Conservation (phyloP, 768 basidiomycete genomes). For the Naganishia vaughanmartiniae region DNA sequence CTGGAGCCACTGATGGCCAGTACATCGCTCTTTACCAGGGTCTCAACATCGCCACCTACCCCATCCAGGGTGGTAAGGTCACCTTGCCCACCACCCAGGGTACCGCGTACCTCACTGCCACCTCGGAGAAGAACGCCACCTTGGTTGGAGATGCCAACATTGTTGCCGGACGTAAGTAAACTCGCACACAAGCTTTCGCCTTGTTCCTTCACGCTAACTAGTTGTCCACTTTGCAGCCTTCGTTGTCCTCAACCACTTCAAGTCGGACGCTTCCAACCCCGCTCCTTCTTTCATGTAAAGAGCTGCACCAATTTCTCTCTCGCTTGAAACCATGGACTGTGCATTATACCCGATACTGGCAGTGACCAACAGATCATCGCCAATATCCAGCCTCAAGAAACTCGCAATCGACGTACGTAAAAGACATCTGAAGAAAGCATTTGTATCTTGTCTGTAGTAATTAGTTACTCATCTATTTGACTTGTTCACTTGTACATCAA, state of each 20-base stretch:
- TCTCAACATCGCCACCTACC: conserved; percentile 55
- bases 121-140: conserved; percentile 50
- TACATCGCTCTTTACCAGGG: conserved; percentile 61
- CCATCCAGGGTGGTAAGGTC: conserved; percentile 49
- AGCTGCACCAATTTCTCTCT: background rate
- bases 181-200: conserved; percentile 31
- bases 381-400: background rate
- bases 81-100: conserved; percentile 52
- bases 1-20: conserved; percentile 45
- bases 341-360: conserved; percentile 1
- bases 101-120: conserved; percentile 60
- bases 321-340: background rate
- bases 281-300: conserved; percentile 34
- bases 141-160: conserved; percentile 56
- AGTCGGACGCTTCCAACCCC: conserved; percentile 40
- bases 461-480: background rate
- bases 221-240: background rate
- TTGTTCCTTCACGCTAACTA: conserved; percentile 51
- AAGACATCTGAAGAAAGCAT: background rate
- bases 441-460: conserved; percentile 1
- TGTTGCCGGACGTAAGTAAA: conserved; percentile 57
- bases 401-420: background rate
- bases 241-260: conserved; percentile 39
- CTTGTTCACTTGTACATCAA: background rate
- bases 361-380: background rate